Percentiles rank a stretch among this genome's conserved stretches.
phyloP scores from a whole-genome alignment of 2,329 filamentous ascomycete genomes.

The Claviceps lovelessii region DNA sequence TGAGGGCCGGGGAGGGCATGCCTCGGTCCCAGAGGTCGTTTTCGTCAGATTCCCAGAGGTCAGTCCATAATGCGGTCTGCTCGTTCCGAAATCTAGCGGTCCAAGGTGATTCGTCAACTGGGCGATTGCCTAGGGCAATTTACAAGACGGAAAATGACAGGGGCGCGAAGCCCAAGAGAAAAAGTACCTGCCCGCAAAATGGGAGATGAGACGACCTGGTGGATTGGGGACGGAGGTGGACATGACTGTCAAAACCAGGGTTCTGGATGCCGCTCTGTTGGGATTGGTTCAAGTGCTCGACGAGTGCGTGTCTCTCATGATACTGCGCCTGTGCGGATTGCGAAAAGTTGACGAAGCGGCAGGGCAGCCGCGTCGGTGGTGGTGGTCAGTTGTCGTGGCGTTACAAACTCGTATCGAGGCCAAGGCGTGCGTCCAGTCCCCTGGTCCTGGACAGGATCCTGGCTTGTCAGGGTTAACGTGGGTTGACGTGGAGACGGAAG shows the following conservation, averaged over 20 bases:
- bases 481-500: no score
- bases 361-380: no score
- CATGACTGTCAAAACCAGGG: neutral
- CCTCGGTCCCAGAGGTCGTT: constrained; percentile 4
- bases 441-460: no score
- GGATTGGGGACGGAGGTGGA: neutral
- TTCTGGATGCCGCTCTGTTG: neutral
- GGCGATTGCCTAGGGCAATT: neutral
- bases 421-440: no score
- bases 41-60: constrained; percentile 4
- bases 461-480: no score
- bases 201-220: neutral
- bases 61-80: constrained; percentile 1
- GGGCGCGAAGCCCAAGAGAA: neutral
- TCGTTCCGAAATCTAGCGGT: neutral
- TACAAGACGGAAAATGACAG: neutral
- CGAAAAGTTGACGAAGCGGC: neutral
- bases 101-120: neutral
- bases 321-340: neutral
- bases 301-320: neutral
- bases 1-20: neutral
- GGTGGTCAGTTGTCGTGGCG: no score
- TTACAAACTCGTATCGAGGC: no score
- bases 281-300: neutral
- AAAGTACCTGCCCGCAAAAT: neutral